A percentile compares a stretch with the other conserved stretches of the same genome.
Evolutionary conservation across 306 rosid genomes (phyloP).

Genomic region (Cyclanthera cordifolia): DNA sequence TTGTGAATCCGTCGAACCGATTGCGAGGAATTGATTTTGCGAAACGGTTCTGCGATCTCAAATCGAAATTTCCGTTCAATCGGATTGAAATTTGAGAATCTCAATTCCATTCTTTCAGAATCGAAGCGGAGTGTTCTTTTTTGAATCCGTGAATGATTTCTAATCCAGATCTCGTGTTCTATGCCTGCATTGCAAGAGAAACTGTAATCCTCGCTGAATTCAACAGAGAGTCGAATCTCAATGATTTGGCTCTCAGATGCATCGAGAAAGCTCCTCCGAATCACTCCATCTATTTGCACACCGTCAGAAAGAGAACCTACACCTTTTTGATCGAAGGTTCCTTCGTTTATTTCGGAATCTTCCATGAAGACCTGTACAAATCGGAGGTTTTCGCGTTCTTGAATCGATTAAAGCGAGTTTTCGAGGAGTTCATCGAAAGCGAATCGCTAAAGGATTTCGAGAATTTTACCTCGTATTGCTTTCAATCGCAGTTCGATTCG

Average conservation of each 20-base stretch:
- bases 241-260: slow-evolving; percentile 49
- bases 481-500: slow-evolving; percentile 48
- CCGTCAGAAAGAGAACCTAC: slow-evolving; percentile 41
- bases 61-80: not conserved
- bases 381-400: slow-evolving; percentile 45
- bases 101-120: not conserved
- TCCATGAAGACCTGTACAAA: slow-evolving; percentile 29
- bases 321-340: slow-evolving; percentile 41
- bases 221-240: slow-evolving; percentile 34
- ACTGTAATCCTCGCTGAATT: slow-evolving; percentile 48
- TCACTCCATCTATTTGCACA: slow-evolving; percentile 55
- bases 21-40: not conserved
- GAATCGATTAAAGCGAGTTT: slow-evolving; percentile 24
- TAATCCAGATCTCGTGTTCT: slow-evolving; percentile 51
- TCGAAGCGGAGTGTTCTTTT: not conserved
- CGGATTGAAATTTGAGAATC: not conserved
- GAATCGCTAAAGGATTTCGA: slow-evolving; percentile 14
- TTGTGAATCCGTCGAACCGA: not conserved
- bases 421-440: slow-evolving; percentile 22
- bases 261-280: slow-evolving; percentile 43
- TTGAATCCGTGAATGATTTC: slow-evolving; percentile 17
- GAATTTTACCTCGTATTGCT: slow-evolving; percentile 26
- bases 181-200: slow-evolving; percentile 67
- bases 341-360: slow-evolving; percentile 52
- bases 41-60: not conserved